phyloP scores from a whole-genome alignment of 768 basidiomycete species.

The Pleurotus djamor region DNA sequence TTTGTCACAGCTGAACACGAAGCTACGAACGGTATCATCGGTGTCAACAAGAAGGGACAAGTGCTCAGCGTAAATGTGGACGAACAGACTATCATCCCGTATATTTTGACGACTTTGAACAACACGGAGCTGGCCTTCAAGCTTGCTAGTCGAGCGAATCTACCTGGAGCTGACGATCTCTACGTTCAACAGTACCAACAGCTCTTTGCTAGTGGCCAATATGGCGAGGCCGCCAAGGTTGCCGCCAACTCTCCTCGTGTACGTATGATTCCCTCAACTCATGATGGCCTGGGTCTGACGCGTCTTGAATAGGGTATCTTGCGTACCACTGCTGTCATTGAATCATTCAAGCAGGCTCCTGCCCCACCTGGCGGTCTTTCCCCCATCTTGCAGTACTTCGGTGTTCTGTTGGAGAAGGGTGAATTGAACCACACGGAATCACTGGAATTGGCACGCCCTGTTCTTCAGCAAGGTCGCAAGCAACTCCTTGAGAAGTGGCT shows the following conservation, averaged over 20 bases:
- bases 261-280: constrained; percentile 16
- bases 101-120: constrained; percentile 90
- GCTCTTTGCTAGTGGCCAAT: constrained; percentile 87
- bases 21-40: constrained; percentile 91
- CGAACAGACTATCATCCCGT: constrained; percentile 94
- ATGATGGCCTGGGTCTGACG: constrained; percentile 4
- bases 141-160: constrained; percentile 91
- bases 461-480: constrained; percentile 94
- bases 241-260: constrained; percentile 96
- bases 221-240: constrained; percentile 92
- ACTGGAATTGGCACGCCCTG: constrained; percentile 92
- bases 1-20: constrained; percentile 99
- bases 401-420: constrained; percentile 97
- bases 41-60: constrained; percentile 99
- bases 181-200: constrained; percentile 94
- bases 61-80: constrained; percentile 96
- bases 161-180: constrained; percentile 97
- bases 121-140: constrained; percentile 98
- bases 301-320: constrained; percentile 76
- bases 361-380: constrained; percentile 86
- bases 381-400: constrained; percentile 98
- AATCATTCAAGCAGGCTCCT: constrained; percentile 97
- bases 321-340: constrained; percentile 92
- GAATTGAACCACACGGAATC: constrained; percentile 97
- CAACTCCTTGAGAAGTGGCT: constrained; percentile 98